Percentiles rank a stretch among this genome's conserved stretches.
phyloP scores from a whole-genome alignment of 169 alveolate genomes.

The Plasmodium inui region DNA sequence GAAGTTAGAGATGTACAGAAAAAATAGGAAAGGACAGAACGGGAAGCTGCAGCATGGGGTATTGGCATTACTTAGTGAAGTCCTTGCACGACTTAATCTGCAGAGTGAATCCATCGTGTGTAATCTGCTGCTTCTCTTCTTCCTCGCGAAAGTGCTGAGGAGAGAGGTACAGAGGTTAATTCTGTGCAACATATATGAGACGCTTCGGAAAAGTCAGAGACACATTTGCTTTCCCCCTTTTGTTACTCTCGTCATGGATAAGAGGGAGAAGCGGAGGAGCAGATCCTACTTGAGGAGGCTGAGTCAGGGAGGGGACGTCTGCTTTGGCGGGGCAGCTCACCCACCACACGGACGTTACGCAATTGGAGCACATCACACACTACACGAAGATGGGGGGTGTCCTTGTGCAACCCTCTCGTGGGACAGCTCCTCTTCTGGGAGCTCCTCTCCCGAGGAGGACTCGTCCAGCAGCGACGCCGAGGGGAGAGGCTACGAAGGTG shows the following conservation, averaged over 20 bases:
- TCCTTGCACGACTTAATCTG: conserved; percentile 10
- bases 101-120: background rate
- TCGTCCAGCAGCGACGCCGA: background rate
- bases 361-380: no score
- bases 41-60: conserved; percentile 6
- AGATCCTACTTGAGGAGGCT: conserved; percentile 18
- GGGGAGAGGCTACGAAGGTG: background rate
- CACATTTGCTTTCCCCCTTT: conserved; percentile 53
- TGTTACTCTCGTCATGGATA: conserved; percentile 48
- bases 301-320: background rate
- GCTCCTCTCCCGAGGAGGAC: background rate
- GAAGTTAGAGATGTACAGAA: conserved; percentile 18
- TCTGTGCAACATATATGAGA: conserved; percentile 37
- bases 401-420: background rate
- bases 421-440: background rate
- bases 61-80: conserved; percentile 6
- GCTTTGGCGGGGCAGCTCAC: background rate
- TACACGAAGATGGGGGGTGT: background rate
- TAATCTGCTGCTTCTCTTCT: conserved; percentile 13
- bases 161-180: conserved; percentile 35
- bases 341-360: no score
- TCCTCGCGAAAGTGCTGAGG: conserved; percentile 12
- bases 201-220: conserved; percentile 36
- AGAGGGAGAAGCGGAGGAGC: conserved; percentile 22
- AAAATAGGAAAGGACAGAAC: conserved; percentile 20